Base-by-base conservation (phyloP, 768 basidiomycete species). In the Strobilomyces echinocephalus region DNA sequence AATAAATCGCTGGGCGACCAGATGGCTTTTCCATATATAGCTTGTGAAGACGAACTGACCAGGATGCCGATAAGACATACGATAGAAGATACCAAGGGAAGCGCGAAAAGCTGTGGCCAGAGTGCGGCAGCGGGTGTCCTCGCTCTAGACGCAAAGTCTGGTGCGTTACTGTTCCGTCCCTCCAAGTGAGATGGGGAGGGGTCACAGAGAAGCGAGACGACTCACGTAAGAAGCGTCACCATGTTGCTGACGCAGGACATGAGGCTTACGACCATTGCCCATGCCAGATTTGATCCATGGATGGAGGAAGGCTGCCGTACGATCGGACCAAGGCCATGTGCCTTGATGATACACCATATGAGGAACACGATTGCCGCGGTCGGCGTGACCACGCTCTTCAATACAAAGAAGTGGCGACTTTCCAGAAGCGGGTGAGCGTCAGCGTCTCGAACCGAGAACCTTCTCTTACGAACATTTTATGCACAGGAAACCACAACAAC, bases 191-290 rank as follows among this genome's bases (percentile, higher is more conserved):
- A 60, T 52, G 56, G 33, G 41, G 52, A 53, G 14, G 41, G 21
- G 41, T 24, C 16, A 14, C 15, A 35, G 6, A 33, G 56, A 52
- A 52, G 41, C 39, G 4, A 34, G 38, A 56, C 26, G 54, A 20
- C 78, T 51, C 74, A 83, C 79, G 82, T 83, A 64, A 88, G 73
- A 56, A 89, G 77, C 5, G 86, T 88, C 24, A 82, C 84, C 80
- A 84, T 83, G 72, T 90, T 89, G 72, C 82, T 83, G 69, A 92
- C 84, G 69, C 85, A 89, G 15, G 81, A 83, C 83, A 87, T 88
- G 58, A 87, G 66, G 65, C 80, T 81, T 44, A 76, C 73, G 26
- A 88, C 77, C 83, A 89, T 88, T 15, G 79, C 78, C 90, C 90
- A 93, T 16, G 79, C 81, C 41, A 90, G 76, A 16, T 79, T 79